Base-by-base conservation (phyloP, 345 rosid species). In the Gossypium ekmanianum region DNA sequence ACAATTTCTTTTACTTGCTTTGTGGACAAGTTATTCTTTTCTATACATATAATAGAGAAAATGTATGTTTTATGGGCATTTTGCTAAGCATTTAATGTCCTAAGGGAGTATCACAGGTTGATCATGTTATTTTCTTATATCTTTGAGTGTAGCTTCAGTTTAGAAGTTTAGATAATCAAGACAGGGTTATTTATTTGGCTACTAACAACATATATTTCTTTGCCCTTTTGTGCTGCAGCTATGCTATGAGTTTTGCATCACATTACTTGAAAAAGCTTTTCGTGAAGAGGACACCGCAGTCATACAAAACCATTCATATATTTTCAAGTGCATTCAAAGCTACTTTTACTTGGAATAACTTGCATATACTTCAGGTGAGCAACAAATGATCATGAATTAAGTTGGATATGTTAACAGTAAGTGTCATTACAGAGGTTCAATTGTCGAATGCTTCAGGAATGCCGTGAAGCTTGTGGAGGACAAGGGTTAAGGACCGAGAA, bases 401-500 rank as follows among this genome's bases (percentile, higher is more conserved):
- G 39, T 59, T 48, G 56, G 76, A 41, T 47, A 51, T 39, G 24
- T 14, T 57, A 8, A 17, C 48, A 6, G 10, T 26, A 48, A 71
- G 65, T 44, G 2, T 43, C 59, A 16, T 68, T 14, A 51, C 48
- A 57, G 55, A 65, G 52, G 20, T 71, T 71, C n/a, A 7, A 64
- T 61, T 54, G 34, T 20, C 51, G 34, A 50, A 14, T 80, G 62
- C 72, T 62, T 50, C 66, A 92, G 98, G 98, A 94, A 88, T 92
- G 98, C 22, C 98, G 97, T 75, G 98, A 94, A 88, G 98, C 98
- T 61, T 88, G 92, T 74, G 98, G 97, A 81, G 98, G 98, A 65
- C 98, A 94, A 83, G 98, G 98, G 50, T 64, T 91, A 77, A 94
- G 91, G 87, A 90, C 94, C 43, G 98, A 94, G 81, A 95, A 92